phyloP scores from a whole-genome alignment of 2,329 filamentous ascomycete species.

The Ophiostoma sp. region DNA sequence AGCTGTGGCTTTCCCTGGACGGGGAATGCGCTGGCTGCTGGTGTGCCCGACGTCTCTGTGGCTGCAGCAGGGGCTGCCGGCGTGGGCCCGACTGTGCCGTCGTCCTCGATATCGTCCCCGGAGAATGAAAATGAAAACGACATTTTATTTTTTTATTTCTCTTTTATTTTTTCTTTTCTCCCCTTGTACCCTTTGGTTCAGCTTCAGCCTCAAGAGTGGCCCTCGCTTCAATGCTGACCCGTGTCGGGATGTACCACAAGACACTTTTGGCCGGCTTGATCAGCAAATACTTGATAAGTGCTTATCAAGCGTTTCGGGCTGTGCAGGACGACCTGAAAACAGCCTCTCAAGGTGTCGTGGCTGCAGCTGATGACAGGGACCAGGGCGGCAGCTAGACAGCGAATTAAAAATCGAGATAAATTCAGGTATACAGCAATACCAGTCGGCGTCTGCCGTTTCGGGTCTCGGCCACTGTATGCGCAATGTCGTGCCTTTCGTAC shows the following conservation, averaged over 20 bases:
- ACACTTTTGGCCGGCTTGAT: background rate
- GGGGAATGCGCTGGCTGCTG: slow-evolving; percentile 51
- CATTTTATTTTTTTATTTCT: background rate
- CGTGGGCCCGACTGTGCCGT: slow-evolving; percentile 22
- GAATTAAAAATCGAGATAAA: background rate
- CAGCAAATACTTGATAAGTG: background rate
- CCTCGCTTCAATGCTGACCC: background rate
- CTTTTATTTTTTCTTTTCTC: background rate
- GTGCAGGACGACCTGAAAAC: background rate
- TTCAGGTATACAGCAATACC: background rate
- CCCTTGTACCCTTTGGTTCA: background rate
- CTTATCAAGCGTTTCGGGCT: background rate
- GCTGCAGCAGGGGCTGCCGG: slow-evolving; percentile 25
- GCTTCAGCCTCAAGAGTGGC: background rate
- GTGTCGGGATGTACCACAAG: background rate
- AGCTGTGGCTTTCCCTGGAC: slow-evolving; percentile 57
- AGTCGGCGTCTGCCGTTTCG: background rate
- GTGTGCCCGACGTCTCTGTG: slow-evolving; percentile 17
- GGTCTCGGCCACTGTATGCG: slow-evolving; percentile 8
- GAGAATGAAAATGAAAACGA: slow-evolving; percentile 52
- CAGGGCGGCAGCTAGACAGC: background rate
- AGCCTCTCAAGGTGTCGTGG: background rate
- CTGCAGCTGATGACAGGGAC: background rate
- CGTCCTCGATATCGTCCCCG: slow-evolving; percentile 58
- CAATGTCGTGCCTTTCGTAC: slow-evolving; percentile 12